phyloP scores from a whole-genome alignment of 1,284 basidiomycete genomes.

The Malassezia slooffiae region DNA sequence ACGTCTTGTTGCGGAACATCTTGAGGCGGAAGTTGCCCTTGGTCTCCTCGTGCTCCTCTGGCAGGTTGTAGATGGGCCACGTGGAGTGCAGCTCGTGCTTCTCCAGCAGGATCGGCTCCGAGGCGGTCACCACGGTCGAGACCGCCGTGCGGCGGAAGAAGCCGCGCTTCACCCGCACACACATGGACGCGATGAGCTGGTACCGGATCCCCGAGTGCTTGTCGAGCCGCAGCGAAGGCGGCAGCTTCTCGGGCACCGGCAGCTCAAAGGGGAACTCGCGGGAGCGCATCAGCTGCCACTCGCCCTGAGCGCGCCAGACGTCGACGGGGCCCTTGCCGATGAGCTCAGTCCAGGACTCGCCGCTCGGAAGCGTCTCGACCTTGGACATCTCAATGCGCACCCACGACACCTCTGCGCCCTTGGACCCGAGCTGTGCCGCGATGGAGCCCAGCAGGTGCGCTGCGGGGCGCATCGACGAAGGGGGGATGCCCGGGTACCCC shows the following conservation, averaged over 20 bases:
- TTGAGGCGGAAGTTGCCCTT: constrained; percentile 27
- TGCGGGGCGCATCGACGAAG: constrained; percentile 23
- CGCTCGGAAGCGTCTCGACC: constrained; percentile 35
- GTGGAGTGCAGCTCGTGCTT: constrained; percentile 45
- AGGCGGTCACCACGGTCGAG: constrained; percentile 17
- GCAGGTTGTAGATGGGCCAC: constrained; percentile 35
- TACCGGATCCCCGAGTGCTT: constrained; percentile 38
- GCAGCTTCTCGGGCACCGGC: constrained; percentile 36
- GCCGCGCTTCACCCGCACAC: constrained; percentile 30
- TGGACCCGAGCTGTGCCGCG: constrained; percentile 30
- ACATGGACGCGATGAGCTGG: constrained; percentile 39
- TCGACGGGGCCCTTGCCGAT: constrained; percentile 41
- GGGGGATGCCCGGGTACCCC: constrained; percentile 41
- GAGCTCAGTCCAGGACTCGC: constrained; percentile 42
- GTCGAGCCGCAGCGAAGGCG: constrained; percentile 35
- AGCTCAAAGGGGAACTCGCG: constrained; percentile 40
- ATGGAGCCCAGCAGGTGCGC: constrained; percentile 39
- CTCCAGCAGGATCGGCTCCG: constrained; percentile 32
- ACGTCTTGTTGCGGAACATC: constrained; percentile 28
- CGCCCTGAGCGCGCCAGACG: constrained; percentile 26
- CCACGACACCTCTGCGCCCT: constrained; percentile 40
- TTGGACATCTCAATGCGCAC: constrained; percentile 43
- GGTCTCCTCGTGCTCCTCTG: constrained; percentile 24
- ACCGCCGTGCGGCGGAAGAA: constrained; percentile 19
- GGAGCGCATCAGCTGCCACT: constrained; percentile 17